Evolutionary conservation across 2,329 filamentous ascomycete species (phyloP).

Genomic region (Elsinoe batatas): DNA sequence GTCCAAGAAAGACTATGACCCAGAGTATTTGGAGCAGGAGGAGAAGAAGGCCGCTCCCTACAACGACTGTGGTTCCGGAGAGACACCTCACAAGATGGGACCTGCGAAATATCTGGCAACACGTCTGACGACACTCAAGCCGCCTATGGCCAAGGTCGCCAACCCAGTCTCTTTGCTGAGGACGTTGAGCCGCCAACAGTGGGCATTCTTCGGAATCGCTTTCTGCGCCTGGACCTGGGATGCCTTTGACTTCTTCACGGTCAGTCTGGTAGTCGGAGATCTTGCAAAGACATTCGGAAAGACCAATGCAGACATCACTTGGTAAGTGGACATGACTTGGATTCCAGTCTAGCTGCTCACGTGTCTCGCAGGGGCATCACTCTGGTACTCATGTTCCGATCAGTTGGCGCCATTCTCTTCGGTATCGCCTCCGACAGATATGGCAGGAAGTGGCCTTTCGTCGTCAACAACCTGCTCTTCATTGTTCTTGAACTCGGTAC

Average conservation of each 20-base stretch:
- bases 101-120: conserved; percentile 43
- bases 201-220: conserved; percentile 42
- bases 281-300: conserved; percentile 43
- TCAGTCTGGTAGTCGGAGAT: conserved; percentile 43
- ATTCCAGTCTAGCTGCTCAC: neutral
- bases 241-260: conserved; percentile 37
- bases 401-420: conserved; percentile 24
- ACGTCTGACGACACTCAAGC: conserved; percentile 44
- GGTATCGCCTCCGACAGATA: conserved; percentile 24
- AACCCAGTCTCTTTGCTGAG: conserved; percentile 42
- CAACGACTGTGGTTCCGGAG: conserved; percentile 15
- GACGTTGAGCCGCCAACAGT: conserved; percentile 43
- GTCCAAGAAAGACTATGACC: conserved; percentile 1
- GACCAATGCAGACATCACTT: conserved; percentile 46
- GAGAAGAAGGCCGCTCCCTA: conserved; percentile 1
- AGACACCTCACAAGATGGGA: conserved; percentile 25
- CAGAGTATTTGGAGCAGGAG: conserved; percentile 8
- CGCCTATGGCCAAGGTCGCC: conserved; percentile 42
- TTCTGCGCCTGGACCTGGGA: conserved; percentile 25
- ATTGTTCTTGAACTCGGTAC: conserved; percentile 30
- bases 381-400: conserved; percentile 24
- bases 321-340: conserved; percentile 29
- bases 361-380: neutral
- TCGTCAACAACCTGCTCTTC: conserved; percentile 28
- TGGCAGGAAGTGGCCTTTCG: conserved; percentile 29